These are phyloP conservation scores for Climacium dendroides DNA, from an alignment of 225 moss, liverwort and hornwort species.

Conservation along the genomic window DNA sequence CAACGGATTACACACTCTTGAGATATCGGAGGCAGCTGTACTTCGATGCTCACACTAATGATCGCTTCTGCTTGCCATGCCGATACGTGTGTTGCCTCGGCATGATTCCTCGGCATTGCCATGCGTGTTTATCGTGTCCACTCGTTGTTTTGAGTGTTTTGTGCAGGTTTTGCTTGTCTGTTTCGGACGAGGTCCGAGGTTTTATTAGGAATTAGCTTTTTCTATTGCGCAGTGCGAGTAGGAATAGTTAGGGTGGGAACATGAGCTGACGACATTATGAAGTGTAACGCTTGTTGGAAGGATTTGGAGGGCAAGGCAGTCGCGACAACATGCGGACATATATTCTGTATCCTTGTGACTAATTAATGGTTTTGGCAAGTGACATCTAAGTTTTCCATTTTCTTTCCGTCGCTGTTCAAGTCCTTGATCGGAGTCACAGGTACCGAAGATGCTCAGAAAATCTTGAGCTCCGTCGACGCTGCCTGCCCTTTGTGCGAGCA, in stretches of 20 bases:
- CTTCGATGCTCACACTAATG: too few species aligned
- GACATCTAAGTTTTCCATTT: not conserved
- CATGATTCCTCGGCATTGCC: too few species aligned
- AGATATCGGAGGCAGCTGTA: too few species aligned
- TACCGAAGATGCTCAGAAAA: conserved; percentile 71
- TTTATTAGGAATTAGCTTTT: not conserved
- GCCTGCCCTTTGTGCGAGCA: conserved; percentile 84
- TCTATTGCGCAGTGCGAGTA: not conserved
- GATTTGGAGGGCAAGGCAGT: conserved; percentile 72
- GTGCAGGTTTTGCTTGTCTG: too few species aligned
- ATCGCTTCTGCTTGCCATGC: too few species aligned
- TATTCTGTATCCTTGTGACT: conserved; percentile 72
- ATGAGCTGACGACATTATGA: conserved; percentile 28
- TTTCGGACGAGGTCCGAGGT: not conserved
- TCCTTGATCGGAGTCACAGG: conserved; percentile 44
- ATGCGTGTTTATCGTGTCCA: not conserved
- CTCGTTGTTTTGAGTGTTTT: too few species aligned
- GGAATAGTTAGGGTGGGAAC: not conserved
- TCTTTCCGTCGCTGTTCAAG: not conserved
- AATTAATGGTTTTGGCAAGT: not conserved
- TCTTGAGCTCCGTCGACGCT: conserved; percentile 58
- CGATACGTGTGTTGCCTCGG: too few species aligned
- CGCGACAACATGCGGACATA: conserved; percentile 77
- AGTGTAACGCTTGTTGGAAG: conserved; percentile 92
- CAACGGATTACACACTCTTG: not conserved